Conservation (phyloP, 192 early-diverging fungal genomes). For the Haplosporangium gracile region DNA sequence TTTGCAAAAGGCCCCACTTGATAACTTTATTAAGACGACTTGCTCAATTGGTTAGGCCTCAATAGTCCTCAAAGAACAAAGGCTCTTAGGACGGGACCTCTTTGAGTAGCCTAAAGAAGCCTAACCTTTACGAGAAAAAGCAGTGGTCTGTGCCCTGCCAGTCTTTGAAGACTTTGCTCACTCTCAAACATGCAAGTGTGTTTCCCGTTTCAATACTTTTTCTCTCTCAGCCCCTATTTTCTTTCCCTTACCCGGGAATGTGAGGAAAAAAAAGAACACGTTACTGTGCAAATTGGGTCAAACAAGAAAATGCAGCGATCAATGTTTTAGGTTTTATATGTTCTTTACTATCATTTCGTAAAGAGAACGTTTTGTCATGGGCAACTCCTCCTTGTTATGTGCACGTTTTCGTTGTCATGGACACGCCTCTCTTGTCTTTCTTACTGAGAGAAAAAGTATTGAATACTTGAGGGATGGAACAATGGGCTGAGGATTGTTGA, state of each 20-base stretch:
- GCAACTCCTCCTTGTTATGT: neutral
- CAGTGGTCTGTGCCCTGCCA: neutral
- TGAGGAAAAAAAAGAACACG: neutral
- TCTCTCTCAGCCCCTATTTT: neutral
- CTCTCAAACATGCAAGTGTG: neutral
- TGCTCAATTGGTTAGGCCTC: too few relatives aligned
- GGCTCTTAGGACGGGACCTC: too few relatives aligned
- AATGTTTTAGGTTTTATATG: neutral
- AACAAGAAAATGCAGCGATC: too few relatives aligned
- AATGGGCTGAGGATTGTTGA: neutral
- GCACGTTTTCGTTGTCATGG: neutral
- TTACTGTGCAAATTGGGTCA: neutral
- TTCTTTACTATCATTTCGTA: neutral
- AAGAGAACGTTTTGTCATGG: neutral
- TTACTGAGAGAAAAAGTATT: neutral
- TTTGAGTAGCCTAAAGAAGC: neutral
- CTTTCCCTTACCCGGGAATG: neutral
- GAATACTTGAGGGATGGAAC: neutral
- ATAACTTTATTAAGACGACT: too few relatives aligned
- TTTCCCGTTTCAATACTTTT: neutral
- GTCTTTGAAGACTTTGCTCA: neutral
- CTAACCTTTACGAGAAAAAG: neutral
- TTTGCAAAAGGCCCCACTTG: too few relatives aligned
- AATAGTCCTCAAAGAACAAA: too few relatives aligned
- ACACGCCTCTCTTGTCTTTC: neutral